These are phyloP conservation scores for Venturia oleaginea DNA, from an alignment of 2,329 filamentous ascomycete genomes.

Conservation along the genomic window DNA sequence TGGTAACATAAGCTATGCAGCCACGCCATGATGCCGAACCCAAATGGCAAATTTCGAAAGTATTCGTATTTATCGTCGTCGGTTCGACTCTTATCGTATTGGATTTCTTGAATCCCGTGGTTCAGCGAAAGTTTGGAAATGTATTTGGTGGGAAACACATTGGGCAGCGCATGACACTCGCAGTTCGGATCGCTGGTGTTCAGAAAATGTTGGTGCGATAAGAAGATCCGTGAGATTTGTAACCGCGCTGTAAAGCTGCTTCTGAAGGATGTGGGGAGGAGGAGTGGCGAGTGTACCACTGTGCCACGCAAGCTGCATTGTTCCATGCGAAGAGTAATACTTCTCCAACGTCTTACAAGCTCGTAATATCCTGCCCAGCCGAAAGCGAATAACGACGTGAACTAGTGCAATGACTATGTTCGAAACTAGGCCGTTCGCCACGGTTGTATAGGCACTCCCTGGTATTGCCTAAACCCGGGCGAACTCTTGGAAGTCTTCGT, in stretches of 20 bases:
- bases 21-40: neutral
- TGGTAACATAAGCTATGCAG: neutral
- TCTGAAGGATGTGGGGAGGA: neutral
- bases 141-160: neutral
- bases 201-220: neutral
- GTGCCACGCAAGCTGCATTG: neutral
- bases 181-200: neutral
- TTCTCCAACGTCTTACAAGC: neutral
- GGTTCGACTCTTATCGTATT: neutral
- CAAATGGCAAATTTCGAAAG: neutral
- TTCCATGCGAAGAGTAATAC: neutral
- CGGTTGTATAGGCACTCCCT: neutral
- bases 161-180: neutral
- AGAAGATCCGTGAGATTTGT: neutral
- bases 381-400: constrained; percentile 4
- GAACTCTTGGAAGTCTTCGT: neutral
- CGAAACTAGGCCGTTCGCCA: neutral
- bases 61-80: neutral
- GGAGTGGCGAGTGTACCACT: neutral
- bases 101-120: neutral
- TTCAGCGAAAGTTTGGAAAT: neutral
- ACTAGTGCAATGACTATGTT: neutral
- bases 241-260: neutral
- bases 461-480: neutral
- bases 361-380: neutral